Conservation (phyloP, 495 filamentous ascomycete genomes). For the Neurospora cerealis region DNA sequence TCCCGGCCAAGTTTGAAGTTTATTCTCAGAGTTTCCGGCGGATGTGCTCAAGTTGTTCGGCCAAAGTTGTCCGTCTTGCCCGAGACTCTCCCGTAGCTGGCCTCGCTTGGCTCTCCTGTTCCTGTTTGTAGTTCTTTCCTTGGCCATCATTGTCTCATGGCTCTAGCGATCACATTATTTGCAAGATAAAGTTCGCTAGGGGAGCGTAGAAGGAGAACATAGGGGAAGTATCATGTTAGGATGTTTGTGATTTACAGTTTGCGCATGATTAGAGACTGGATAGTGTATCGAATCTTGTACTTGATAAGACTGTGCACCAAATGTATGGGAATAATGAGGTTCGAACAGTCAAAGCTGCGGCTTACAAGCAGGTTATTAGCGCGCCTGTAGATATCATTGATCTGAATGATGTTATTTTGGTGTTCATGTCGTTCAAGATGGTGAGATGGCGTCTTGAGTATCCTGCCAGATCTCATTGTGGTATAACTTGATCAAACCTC, state of each 20-base stretch:
- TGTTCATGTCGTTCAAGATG: background rate
- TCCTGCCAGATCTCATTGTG: background rate
- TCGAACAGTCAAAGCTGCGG: background rate
- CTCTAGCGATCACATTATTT: background rate
- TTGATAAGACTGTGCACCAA: background rate
- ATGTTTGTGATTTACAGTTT: background rate
- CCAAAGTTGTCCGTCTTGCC: background rate
- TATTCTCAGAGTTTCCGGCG: background rate
- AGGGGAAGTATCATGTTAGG: background rate
- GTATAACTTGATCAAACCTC: background rate
- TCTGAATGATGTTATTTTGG: background rate
- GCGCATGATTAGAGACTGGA: background rate
- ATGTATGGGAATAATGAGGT: background rate
- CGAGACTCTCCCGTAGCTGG: background rate
- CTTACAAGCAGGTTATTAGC: background rate
- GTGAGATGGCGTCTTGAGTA: background rate
- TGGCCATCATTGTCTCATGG: background rate
- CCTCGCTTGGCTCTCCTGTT: background rate
- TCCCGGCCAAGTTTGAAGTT: background rate
- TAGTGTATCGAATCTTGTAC: background rate
- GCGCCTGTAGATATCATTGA: background rate
- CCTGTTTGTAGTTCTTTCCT: background rate
- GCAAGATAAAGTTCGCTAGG: background rate
- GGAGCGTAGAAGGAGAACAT: background rate
- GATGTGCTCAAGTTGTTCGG: background rate